These are phyloP conservation scores for Viola pubescens DNA, from an alignment of 441 rosid genomes.

Conservation along the genomic window DNA sequence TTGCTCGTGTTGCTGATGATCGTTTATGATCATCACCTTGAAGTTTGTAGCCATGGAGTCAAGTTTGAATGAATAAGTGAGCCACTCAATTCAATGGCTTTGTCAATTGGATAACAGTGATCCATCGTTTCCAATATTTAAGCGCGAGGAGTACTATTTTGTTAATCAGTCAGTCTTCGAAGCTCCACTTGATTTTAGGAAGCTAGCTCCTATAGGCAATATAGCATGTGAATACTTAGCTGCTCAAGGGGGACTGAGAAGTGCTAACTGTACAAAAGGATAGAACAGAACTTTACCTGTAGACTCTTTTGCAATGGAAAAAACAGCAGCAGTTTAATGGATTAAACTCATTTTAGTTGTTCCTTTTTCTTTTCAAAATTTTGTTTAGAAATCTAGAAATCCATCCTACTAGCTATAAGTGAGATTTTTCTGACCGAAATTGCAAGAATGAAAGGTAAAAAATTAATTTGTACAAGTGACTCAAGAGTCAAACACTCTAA, in stretches of 20 bases:
- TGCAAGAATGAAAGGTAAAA: too few relatives aligned
- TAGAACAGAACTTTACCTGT: not conserved
- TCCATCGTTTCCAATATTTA: constrained; percentile 6
- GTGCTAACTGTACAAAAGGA: constrained; percentile 11
- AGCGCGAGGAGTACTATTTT: not conserved
- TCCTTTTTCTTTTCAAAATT: too few relatives aligned
- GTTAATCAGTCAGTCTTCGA: constrained; percentile 6
- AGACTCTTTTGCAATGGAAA: not conserved
- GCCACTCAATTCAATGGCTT: constrained; percentile 14
- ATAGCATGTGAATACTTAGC: constrained; percentile 27
- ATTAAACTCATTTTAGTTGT: too few relatives aligned
- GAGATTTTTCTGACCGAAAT: too few relatives aligned
- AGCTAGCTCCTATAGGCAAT: constrained; percentile 1
- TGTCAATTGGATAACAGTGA: not conserved
- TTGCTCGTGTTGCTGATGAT: constrained; percentile 26
- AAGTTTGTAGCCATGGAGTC: not conserved
- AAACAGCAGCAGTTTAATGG: not conserved
- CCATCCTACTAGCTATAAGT: too few relatives aligned
- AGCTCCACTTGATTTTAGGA: constrained; percentile 20
- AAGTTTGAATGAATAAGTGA: constrained; percentile 8
- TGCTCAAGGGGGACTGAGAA: constrained; percentile 1
- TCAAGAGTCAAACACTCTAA: too few relatives aligned
- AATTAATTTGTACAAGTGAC: too few relatives aligned
- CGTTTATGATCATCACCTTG: constrained; percentile 22
- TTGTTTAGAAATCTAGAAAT: too few relatives aligned